A percentile compares a stretch with the other conserved stretches of the same genome.
These are phyloP conservation scores for Thalassiosira mediterranea DNA, from an alignment of 352 stramenopile species.

Conservation along the genomic window DNA sequence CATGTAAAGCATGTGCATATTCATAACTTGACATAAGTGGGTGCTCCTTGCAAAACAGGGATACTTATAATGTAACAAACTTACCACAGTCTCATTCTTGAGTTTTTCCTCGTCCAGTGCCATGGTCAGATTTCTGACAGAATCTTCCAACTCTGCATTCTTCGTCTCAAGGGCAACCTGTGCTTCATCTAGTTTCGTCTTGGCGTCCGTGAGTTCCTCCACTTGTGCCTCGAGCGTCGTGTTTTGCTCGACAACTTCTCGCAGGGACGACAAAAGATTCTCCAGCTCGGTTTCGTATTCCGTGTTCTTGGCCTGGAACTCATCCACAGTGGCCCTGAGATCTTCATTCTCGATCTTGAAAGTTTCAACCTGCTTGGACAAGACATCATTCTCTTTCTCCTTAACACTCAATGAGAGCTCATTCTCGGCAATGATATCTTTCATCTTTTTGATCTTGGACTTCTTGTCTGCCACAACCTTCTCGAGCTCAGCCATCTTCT, in stretches of 20 bases:
- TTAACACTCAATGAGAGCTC: constrained; percentile 10
- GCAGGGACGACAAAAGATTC: constrained; percentile 14
- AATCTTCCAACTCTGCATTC: not conserved
- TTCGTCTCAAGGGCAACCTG: not conserved
- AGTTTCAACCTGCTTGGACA: constrained; percentile 5
- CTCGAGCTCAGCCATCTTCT: constrained; percentile 22
- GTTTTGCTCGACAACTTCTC: constrained; percentile 36
- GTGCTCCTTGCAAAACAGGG: too few relatives aligned
- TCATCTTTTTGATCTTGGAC: constrained; percentile 21
- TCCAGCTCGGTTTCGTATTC: constrained; percentile 25
- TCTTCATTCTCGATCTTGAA: constrained; percentile 23
- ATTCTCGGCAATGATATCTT: constrained; percentile 14
- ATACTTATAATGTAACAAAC: too few relatives aligned
- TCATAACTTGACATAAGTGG: too few relatives aligned
- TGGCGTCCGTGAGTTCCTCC: constrained; percentile 16
- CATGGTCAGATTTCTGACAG: too few relatives aligned
- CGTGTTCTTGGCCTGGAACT: constrained; percentile 24
- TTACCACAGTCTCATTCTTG: constrained; percentile 3
- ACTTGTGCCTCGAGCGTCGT: constrained; percentile 23
- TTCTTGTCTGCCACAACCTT: constrained; percentile 18
- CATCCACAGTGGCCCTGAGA: constrained; percentile 19
- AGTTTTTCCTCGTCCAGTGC: not conserved
- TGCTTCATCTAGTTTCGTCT: constrained; percentile 2
- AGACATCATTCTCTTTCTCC: constrained; percentile 13
- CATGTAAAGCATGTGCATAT: too few relatives aligned